Percentiles rank a stretch among this genome's conserved stretches.
phyloP scores from a whole-genome alignment of 331 rosid genomes.

The Malus hybrid region DNA sequence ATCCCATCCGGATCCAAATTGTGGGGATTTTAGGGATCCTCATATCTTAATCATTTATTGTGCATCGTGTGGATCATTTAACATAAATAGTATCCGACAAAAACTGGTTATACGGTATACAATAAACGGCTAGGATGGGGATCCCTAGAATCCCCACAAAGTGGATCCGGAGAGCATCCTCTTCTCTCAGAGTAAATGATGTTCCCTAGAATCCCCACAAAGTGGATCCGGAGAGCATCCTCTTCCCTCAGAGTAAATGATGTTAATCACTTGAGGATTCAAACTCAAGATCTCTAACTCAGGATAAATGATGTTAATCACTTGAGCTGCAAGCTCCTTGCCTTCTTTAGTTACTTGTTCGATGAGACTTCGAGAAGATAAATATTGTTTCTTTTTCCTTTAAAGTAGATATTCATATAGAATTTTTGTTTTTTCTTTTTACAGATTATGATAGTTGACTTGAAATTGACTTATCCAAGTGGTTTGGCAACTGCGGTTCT shows the following conservation, averaged over 20 bases:
- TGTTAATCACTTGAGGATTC: not conserved
- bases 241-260: too few relatives aligned
- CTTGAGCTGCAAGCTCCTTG: not conserved
- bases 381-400: not conserved
- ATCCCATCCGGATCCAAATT: too few relatives aligned
- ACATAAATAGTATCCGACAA: too few relatives aligned
- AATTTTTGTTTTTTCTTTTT: not conserved
- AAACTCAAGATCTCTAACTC: not conserved
- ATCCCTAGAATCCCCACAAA: too few relatives aligned
- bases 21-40: too few relatives aligned
- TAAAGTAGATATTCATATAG: not conserved
- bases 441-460: slow-evolving; percentile 85
- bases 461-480: slow-evolving; percentile 72
- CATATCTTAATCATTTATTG: too few relatives aligned
- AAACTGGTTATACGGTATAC: too few relatives aligned
- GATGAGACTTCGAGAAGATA: not conserved
- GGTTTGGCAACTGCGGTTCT: slow-evolving; percentile 90
- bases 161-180: too few relatives aligned
- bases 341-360: not conserved
- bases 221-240: too few relatives aligned
- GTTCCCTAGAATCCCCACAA: not conserved
- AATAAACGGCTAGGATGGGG: too few relatives aligned
- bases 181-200: too few relatives aligned
- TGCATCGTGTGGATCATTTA: too few relatives aligned
- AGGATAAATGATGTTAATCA: not conserved